These are phyloP conservation scores for Penicillium sumatraense DNA, from an alignment of 2,329 filamentous ascomycete species.

Conservation along the genomic window DNA sequence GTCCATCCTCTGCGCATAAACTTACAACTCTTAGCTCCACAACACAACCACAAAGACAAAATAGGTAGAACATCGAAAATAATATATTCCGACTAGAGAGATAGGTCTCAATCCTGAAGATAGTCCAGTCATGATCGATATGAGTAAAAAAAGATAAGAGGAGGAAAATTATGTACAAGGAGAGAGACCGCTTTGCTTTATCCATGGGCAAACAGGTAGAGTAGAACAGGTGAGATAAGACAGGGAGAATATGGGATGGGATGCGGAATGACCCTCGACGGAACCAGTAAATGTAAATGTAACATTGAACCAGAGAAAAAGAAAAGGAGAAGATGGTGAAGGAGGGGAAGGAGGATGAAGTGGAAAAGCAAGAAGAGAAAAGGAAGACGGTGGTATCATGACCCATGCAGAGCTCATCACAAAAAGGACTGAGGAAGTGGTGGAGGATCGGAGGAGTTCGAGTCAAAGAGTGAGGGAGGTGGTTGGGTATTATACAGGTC, in stretches of 20 bases:
- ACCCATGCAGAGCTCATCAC: constrained; percentile 29
- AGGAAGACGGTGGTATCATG: constrained; percentile 27
- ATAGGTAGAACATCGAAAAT: constrained; percentile 7
- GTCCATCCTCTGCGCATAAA: neutral
- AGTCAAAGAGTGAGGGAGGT: constrained; percentile 9
- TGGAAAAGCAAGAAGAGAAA: constrained; percentile 7
- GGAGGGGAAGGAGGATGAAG: constrained; percentile 3
- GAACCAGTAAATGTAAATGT: constrained; percentile 9
- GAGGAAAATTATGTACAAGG: constrained; percentile 40
- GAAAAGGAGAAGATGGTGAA: neutral
- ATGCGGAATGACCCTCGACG: constrained; percentile 23
- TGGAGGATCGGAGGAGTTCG: too few relatives aligned
- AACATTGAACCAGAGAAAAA: constrained; percentile 6
- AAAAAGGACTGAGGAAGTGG: constrained; percentile 16
- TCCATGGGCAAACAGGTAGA: constrained; percentile 1
- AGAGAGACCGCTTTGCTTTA: constrained; percentile 17
- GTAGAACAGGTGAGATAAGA: too few relatives aligned
- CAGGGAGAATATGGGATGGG: too few relatives aligned
- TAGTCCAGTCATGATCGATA: constrained; percentile 17
- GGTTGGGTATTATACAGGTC: constrained; percentile 32
- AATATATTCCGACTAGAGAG: constrained; percentile 28
- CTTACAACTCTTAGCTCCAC: neutral
- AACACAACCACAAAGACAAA: neutral
- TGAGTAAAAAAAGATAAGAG: constrained; percentile 11
- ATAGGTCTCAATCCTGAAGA: constrained; percentile 20